phyloP scores from a whole-genome alignment of 2,329 filamentous ascomycete genomes.

The Cladosporium oxysporum region DNA sequence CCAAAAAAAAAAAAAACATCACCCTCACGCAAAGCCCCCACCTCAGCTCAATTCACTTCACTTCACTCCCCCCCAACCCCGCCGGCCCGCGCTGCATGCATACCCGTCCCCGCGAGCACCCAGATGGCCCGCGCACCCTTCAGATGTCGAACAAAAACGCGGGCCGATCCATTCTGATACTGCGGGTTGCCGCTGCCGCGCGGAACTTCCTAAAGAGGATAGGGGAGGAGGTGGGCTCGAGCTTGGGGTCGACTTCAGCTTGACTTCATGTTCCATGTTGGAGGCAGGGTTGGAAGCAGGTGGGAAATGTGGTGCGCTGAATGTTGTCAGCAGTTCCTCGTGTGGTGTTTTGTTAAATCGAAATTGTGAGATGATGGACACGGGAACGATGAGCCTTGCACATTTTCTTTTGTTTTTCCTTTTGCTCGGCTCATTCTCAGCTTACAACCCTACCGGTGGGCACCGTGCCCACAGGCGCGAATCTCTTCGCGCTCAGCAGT shows the following conservation, averaged over 20 bases:
- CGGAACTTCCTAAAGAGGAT: background rate
- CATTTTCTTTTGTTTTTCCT: background rate
- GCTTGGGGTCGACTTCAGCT: background rate
- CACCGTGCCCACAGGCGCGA: conserved; percentile 41
- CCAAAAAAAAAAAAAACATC: too few relatives aligned
- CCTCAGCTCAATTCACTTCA: background rate
- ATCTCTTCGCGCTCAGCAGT: conserved; percentile 72
- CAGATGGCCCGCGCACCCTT: background rate
- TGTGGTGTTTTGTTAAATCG: too few relatives aligned
- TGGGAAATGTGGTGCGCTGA: too few relatives aligned
- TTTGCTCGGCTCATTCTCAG: background rate
- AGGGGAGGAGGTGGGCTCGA: background rate
- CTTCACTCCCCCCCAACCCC: background rate
- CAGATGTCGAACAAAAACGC: background rate
- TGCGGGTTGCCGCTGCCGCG: background rate
- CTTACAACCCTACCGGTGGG: conserved; percentile 24
- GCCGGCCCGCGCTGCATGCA: background rate
- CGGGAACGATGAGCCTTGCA: background rate
- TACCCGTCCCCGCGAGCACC: background rate
- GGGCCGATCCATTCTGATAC: conserved; percentile 12
- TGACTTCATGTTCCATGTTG: background rate
- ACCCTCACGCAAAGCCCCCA: too few relatives aligned
- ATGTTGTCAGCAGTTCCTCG: background rate
- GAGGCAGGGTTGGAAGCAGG: too few relatives aligned
- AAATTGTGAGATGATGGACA: background rate